phyloP scores from a whole-genome alignment of 495 filamentous ascomycete genomes.

The Bombardia bombarda region DNA sequence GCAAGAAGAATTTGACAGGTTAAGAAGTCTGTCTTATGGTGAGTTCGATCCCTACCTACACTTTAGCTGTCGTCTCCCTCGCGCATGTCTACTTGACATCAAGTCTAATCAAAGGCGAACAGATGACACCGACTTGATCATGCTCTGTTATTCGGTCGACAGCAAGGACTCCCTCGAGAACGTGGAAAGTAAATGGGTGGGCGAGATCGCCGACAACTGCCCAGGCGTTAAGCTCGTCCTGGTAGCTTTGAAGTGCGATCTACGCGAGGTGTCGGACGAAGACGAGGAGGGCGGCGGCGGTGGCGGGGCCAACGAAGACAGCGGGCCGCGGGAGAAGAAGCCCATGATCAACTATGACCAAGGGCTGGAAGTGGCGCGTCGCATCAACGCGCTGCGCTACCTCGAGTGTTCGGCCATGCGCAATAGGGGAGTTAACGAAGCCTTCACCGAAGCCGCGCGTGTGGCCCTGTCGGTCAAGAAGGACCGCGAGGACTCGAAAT shows the following conservation, averaged over 20 bases:
- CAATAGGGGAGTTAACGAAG: slow-evolving; percentile 95
- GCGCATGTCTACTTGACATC: not conserved
- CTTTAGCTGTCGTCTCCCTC: not conserved
- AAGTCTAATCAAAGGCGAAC: not conserved
- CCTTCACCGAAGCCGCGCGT: slow-evolving; percentile 94
- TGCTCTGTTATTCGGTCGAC: slow-evolving; percentile 97
- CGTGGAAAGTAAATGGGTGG: slow-evolving; percentile 96
- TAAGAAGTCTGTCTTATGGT: slow-evolving; percentile 89
- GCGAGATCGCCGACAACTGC: slow-evolving; percentile 96
- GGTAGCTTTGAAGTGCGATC: slow-evolving; percentile 95
- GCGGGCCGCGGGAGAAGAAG: slow-evolving; percentile 48
- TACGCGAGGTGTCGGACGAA: slow-evolving; percentile 62
- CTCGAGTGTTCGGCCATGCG: slow-evolving; percentile 98
- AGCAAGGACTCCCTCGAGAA: slow-evolving; percentile 95
- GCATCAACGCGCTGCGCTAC: slow-evolving; percentile 82
- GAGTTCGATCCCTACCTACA: slow-evolving; percentile 2
- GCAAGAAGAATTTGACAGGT: slow-evolving; percentile 97
- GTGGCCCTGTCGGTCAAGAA: slow-evolving; percentile 89
- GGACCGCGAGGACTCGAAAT: slow-evolving; percentile 46
- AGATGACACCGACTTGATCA: slow-evolving; percentile 91
- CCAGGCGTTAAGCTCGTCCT: slow-evolving; percentile 88
- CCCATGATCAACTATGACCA: slow-evolving; percentile 85
- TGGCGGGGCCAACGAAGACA: slow-evolving; percentile 33
- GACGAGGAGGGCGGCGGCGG: slow-evolving; percentile 44
- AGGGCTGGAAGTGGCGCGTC: slow-evolving; percentile 84